Evolutionary conservation across 2,329 filamentous ascomycete genomes (phyloP), one percentile per base, ranked within the genome.

Genomic region (Aschersonia sp.): DNA sequence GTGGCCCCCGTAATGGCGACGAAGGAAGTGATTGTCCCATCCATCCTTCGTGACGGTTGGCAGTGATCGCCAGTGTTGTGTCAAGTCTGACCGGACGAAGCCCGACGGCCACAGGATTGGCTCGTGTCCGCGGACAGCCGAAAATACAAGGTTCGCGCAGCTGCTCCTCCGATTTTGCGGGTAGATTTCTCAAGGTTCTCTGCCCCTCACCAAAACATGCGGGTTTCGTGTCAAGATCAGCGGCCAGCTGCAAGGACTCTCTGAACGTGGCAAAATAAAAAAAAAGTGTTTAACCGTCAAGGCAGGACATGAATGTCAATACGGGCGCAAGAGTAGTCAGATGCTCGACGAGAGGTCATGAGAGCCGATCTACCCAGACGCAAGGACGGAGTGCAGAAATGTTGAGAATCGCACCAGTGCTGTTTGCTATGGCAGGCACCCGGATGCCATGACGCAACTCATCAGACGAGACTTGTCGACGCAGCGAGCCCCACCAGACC

Each of bases 1-100:
- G 74, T 79, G 50, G 84, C 78, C 55, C 81, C 83, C 40, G 92
- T 97, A 62, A 98, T 84, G 65, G 76, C 73, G 58, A 81, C 79
- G 63, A 98, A 95, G 58, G 81, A 79, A 53, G 77, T 76, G 55
- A 95, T 77, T 49, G 82, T 77, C 54, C 83, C 81, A 56, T 84
- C 83, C 81, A 86, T 86, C 52, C 43, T 48, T 32, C 22, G 22
- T 22, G 22, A 22, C 4, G 22, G 22, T 22, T 22, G 22, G 22
- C 22, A 22, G 22, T 22, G 22, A 22, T 22, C 22, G 22, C 22
- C 22, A 4, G 22, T 22, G 22, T 22, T 22, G 22, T 22, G 22
- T 22, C 22, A 22, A 22, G 22, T 22, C 22, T 22, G 22, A 22
- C 22, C 4, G 22, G 22, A 22, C 22, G 22, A 22, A 22, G 22